phyloP scores from a whole-genome alignment of 2,329 filamentous ascomycete species.

The Penicillium capsulatum region DNA sequence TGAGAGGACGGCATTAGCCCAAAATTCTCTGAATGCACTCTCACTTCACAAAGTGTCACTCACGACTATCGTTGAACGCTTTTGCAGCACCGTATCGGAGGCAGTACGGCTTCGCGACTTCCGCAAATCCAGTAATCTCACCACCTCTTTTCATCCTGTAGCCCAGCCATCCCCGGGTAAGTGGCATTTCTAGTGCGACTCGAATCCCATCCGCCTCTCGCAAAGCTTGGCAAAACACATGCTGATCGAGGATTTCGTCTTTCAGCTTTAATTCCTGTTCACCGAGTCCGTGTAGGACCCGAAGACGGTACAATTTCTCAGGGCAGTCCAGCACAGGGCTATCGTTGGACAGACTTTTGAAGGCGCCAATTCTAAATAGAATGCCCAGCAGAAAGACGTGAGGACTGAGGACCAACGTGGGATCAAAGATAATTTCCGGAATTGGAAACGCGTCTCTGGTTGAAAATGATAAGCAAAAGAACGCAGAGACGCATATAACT shows the following conservation, averaged over 20 bases:
- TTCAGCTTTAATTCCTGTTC: conserved; percentile 33
- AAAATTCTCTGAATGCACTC: conserved; percentile 1
- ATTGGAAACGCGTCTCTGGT: conserved; percentile 33
- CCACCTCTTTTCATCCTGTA: conserved; percentile 29
- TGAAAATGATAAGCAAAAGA: conserved; percentile 10
- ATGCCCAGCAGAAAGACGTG: conserved; percentile 35
- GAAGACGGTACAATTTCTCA: conserved; percentile 35
- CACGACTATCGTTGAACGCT: conserved; percentile 38
- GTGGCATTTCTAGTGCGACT: conserved; percentile 26
- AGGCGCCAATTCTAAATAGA: conserved; percentile 32
- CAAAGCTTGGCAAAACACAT: conserved; percentile 30
- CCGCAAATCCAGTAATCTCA: conserved; percentile 32
- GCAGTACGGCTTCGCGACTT: conserved; percentile 32
- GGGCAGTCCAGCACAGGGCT: conserved; percentile 28
- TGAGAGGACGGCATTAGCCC: conserved; percentile 5
- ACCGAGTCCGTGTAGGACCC: conserved; percentile 29
- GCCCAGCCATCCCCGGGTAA: conserved; percentile 23
- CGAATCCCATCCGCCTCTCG: conserved; percentile 20
- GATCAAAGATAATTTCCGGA: conserved; percentile 37
- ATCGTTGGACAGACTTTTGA: conserved; percentile 23
- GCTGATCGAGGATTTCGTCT: conserved; percentile 29
- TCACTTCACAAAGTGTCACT: conserved; percentile 24
- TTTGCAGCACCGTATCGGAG: conserved; percentile 36
- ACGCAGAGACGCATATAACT: conserved; percentile 17
- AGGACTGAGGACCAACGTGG: conserved; percentile 34